phyloP scores from a whole-genome alignment of 2,329 filamentous ascomycete species.

The Colletotrichum gloeosporioides region DNA sequence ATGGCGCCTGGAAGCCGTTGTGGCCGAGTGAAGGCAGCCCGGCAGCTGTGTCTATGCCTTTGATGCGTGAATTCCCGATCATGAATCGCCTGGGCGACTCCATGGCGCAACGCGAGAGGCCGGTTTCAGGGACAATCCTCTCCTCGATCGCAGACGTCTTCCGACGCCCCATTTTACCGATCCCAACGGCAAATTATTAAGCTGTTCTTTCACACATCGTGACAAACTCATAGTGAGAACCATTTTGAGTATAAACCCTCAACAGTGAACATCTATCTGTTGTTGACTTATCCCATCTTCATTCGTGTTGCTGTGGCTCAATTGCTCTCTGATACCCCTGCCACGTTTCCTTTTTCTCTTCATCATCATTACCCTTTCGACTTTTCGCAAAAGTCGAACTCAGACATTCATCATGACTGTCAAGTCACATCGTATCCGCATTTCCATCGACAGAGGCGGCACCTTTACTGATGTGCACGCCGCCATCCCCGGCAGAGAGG shows the following conservation, averaged over 20 bases:
- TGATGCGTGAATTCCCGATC: not conserved
- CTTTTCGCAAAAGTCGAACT: not conserved
- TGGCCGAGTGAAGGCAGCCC: not conserved
- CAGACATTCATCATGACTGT: conserved; percentile 23
- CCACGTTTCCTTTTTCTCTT: not conserved
- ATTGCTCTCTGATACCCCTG: not conserved
- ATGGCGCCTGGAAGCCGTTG: not conserved
- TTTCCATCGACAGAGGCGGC: conserved; percentile 36
- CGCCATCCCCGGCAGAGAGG: conserved; percentile 67
- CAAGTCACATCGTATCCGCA: conserved; percentile 33
- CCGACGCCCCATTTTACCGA: conserved; percentile 9
- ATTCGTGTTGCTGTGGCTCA: not conserved
- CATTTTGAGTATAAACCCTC: not conserved
- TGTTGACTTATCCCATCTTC: not conserved
- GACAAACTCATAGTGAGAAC: not conserved
- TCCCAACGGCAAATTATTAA: conserved; percentile 6
- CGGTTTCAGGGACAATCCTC: not conserved
- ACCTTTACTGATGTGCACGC: conserved; percentile 77
- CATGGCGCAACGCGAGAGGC: not conserved
- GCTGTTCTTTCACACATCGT: not conserved
- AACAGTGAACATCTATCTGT: not conserved
- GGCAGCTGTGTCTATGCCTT: not conserved
- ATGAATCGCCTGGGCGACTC: not conserved
- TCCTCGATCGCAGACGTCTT: not conserved
- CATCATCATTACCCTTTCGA: not conserved